These are phyloP conservation scores for Euphrasia arctica DNA, from an alignment of 305 asterid species.

Conservation along the genomic window DNA sequence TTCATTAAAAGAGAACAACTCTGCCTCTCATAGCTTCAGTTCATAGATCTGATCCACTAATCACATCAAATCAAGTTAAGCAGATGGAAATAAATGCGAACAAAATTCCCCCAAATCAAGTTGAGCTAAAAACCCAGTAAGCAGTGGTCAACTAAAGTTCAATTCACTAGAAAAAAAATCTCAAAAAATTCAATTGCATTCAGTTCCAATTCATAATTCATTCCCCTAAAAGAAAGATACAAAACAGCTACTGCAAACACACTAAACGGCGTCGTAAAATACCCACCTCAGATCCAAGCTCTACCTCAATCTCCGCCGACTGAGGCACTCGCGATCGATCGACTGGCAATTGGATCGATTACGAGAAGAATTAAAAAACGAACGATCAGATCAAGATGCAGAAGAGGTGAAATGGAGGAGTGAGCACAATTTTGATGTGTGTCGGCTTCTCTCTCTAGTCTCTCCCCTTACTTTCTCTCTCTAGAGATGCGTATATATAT, in stretches of 20 bases:
- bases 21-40: slow-evolving; percentile 14
- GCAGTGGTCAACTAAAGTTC: slow-evolving; percentile 28
- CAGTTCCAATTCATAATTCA: too few relatives aligned
- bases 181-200: too few relatives aligned
- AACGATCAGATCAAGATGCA: background rate
- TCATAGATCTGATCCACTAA: slow-evolving; percentile 40
- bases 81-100: background rate
- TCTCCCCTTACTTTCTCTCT: background rate
- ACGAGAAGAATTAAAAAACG: too few relatives aligned
- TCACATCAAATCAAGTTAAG: slow-evolving; percentile 11
- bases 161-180: slow-evolving; percentile 18
- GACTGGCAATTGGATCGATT: too few relatives aligned
- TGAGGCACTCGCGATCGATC: too few relatives aligned
- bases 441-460: background rate
- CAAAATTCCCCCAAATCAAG: slow-evolving; percentile 25
- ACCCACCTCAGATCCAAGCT: too few relatives aligned
- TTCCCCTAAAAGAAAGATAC: too few relatives aligned
- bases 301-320: too few relatives aligned
- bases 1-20: background rate
- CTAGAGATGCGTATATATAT: background rate
- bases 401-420: background rate
- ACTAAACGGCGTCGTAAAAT: too few relatives aligned
- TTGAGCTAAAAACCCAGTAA: too few relatives aligned
- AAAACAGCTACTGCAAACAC: too few relatives aligned
- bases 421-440: background rate